Evolutionary conservation across 106 monocot genomes (phyloP).

Genomic region (Gastrodia elata): DNA sequence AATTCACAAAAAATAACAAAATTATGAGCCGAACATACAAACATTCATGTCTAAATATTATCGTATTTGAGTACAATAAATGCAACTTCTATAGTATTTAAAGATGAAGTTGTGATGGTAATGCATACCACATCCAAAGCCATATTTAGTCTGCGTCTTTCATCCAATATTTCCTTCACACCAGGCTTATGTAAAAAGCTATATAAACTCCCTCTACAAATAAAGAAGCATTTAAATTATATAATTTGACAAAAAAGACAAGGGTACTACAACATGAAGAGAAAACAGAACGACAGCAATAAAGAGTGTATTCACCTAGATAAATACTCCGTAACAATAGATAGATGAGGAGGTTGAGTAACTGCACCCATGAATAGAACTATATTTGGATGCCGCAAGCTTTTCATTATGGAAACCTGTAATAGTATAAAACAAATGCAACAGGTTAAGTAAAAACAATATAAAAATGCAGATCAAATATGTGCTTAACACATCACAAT

Average conservation of each 20-base stretch:
- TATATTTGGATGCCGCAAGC: constrained; percentile 94
- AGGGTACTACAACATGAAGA: not conserved
- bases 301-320: constrained; percentile 46
- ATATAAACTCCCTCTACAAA: constrained; percentile 89
- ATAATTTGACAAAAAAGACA: not conserved
- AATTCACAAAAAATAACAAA: constrained; percentile 5
- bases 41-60: not conserved
- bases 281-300: not conserved
- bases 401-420: constrained; percentile 98
- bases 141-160: constrained; percentile 88
- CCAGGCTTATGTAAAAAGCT: constrained; percentile 76
- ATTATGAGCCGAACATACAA: not conserved
- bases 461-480: not conserved
- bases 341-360: constrained; percentile 78
- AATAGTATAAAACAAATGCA: constrained; percentile 9
- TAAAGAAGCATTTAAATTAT: constrained; percentile 5
- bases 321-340: constrained; percentile 95
- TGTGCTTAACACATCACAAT: not conserved
- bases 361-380: constrained; percentile 96
- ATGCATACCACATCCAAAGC: constrained; percentile 88
- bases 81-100: not conserved
- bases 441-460: not conserved
- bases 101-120: not conserved
- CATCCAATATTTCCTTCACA: constrained; percentile 70
- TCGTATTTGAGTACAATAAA: not conserved